Percentiles rank a stretch among this genome's conserved stretches.
phyloP scores from a whole-genome alignment of 768 basidiomycete genomes.

The Rhizopogon vesiculosus region DNA sequence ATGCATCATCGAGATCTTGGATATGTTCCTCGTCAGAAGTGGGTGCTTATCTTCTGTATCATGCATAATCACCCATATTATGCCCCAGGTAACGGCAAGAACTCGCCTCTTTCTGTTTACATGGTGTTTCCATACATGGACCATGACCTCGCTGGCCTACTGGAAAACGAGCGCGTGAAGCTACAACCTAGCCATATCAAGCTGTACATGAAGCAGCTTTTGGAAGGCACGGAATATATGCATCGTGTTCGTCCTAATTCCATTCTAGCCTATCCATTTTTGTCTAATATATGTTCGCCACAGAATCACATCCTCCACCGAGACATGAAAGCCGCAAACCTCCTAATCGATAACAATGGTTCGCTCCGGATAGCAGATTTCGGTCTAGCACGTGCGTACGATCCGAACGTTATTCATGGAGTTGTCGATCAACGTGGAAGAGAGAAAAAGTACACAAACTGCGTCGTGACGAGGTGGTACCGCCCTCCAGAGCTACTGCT shows the following conservation, averaged over 20 bases:
- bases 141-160: slow-evolving; percentile 91
- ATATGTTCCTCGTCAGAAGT: slow-evolving; percentile 90
- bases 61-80: neutral
- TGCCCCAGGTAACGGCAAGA: slow-evolving; percentile 54
- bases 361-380: slow-evolving; percentile 91
- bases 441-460: slow-evolving; percentile 86
- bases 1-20: slow-evolving; percentile 81
- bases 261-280: neutral
- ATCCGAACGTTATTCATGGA: slow-evolving; percentile 41
- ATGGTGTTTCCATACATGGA: slow-evolving; percentile 99
- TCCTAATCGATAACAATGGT: slow-evolving; percentile 87
- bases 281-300: slow-evolving; percentile 7
- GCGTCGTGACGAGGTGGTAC: slow-evolving; percentile 94
- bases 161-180: slow-evolving; percentile 89
- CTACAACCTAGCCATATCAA: slow-evolving; percentile 86
- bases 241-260: slow-evolving; percentile 64
- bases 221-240: slow-evolving; percentile 96
- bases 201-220: slow-evolving; percentile 90
- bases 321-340: slow-evolving; percentile 98
- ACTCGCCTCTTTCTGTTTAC: slow-evolving; percentile 75
- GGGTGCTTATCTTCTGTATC: slow-evolving; percentile 20
- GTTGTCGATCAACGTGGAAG: slow-evolving; percentile 37
- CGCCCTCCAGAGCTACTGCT: slow-evolving; percentile 89
- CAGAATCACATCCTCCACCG: slow-evolving; percentile 97
- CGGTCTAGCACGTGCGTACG: slow-evolving; percentile 85